Evolutionary conservation across 441 rosid species (phyloP), one percentile per base, ranked within the genome.

Genomic region (Rhodomyrtus psidioides): DNA sequence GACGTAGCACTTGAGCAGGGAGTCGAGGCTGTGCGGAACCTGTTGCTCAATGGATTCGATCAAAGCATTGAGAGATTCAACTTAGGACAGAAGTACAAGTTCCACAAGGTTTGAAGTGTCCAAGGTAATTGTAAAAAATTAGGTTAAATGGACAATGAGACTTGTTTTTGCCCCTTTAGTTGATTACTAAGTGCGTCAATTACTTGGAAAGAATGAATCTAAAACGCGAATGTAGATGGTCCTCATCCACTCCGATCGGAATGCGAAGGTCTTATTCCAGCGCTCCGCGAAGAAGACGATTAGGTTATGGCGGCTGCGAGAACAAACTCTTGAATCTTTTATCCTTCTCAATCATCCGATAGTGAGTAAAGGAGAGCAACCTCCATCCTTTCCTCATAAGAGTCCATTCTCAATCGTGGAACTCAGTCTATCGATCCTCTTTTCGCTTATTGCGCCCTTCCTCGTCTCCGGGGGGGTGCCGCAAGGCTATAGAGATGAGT

Each of bases 31-130:
- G 93, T 95, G 88, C 90, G 93, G 89, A 91, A 88, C 55, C 90
- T 96, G 87, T 91, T 94, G 89, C 93, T 94, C 28, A 58, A 17
- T 81, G 99, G 98, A 59, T 97, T 95, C 88, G 88, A 79, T 92
- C 87, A 90, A 55, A 91, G 85, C 27, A 90, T 94, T 85, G 91
- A 88, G 42, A 94, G 96, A 89, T 94, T 97, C 82, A 96, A 97
- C 88, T 86, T 94, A 65, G 95, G 94, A 49, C 98, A 97, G 84
- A 97, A 95, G 84, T 97, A 93, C 88, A 96, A 95, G 91, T 87
- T 89, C 90, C 96, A 97, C 90, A 94, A 91, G 89, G 96, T 97
- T 74, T 94, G 90, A 92, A 62, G 44, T 30, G 75, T 24, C 24
- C 21, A 30, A n/a, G 75, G 75, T 30, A 30, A 12, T 62, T 8